phyloP scores from a whole-genome alignment of 345 rosid genomes.

The Hevea brasiliensis region DNA sequence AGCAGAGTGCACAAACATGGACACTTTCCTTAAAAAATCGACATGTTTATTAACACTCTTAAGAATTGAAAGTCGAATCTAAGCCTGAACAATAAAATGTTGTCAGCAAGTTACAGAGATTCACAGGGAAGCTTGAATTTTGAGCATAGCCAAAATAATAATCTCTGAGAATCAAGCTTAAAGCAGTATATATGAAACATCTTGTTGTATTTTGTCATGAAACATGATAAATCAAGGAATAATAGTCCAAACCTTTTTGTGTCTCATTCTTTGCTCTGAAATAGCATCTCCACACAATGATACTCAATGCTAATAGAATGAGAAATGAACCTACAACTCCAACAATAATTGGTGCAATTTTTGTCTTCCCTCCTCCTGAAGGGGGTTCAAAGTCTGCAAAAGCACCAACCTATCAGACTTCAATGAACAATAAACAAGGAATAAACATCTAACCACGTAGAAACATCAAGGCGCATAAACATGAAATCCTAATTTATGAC shows the following conservation, averaged over 20 bases:
- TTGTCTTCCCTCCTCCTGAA: not conserved
- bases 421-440: not conserved
- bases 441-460: not conserved
- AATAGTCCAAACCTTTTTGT: constrained; percentile 22
- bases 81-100: not conserved
- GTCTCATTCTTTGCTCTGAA: not conserved
- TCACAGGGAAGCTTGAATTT: not conserved
- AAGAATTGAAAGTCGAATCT: not conserved
- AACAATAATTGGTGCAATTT: constrained; percentile 14
- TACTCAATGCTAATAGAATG: constrained; percentile 2
- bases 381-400: constrained; percentile 26
- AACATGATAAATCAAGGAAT: not conserved
- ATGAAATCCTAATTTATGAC: not conserved
- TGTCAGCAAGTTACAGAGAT: not conserved
- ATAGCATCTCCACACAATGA: constrained; percentile 30
- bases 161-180: too few relatives aligned
- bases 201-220: too few relatives aligned
- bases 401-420: not conserved
- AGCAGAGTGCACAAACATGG: too few relatives aligned
- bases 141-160: not conserved
- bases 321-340: constrained; percentile 24
- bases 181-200: not conserved
- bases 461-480: not conserved
- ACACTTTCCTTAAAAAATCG: too few relatives aligned
- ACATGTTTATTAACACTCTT: not conserved